Evolutionary conservation across 108 stramenopile species (phyloP).

Genomic region (Mediolabrus comicus): DNA sequence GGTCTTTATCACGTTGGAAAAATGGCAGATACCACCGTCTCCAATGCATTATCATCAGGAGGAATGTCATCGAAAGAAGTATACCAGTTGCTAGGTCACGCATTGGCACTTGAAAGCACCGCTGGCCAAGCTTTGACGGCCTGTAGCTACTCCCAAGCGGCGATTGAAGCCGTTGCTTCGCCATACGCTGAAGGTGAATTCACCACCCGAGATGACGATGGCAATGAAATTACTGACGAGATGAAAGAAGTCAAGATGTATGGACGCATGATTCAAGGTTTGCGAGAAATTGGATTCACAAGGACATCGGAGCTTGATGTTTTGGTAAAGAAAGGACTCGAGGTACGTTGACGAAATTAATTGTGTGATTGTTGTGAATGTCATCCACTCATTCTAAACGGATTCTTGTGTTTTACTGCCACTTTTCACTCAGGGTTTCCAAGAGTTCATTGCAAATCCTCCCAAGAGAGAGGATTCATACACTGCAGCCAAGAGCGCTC

Average conservation of each 20-base stretch:
- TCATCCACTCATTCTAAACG: not conserved
- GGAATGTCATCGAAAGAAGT: slow-evolving; percentile 60
- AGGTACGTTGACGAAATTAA: slow-evolving; percentile 21
- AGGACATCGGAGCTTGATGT: slow-evolving; percentile 77
- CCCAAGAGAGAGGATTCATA: slow-evolving; percentile 15
- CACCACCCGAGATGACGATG: slow-evolving; percentile 9
- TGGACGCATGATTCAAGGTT: slow-evolving; percentile 55
- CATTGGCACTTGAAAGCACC: slow-evolving; percentile 64
- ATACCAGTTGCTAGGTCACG: slow-evolving; percentile 62
- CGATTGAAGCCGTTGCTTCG: slow-evolving; percentile 2
- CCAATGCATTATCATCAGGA: slow-evolving; percentile 24
- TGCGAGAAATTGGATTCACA: slow-evolving; percentile 73
- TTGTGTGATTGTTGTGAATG: not conserved
- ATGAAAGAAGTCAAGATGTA: slow-evolving; percentile 41
- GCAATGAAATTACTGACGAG: slow-evolving; percentile 16
- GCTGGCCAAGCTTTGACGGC: slow-evolving; percentile 39
- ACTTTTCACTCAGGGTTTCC: slow-evolving; percentile 15
- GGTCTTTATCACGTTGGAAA: slow-evolving; percentile 49
- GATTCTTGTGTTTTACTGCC: not conserved
- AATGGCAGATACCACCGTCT: not conserved
- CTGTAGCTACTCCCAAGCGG: slow-evolving; percentile 8
- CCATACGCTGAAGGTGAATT: slow-evolving; percentile 13
- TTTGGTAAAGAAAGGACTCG: slow-evolving; percentile 56
- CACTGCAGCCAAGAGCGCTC: not conserved
- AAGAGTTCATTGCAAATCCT: slow-evolving; percentile 21